Conservation (phyloP, 768 basidiomycete species). For the Lentinus tigrinus region DNA sequence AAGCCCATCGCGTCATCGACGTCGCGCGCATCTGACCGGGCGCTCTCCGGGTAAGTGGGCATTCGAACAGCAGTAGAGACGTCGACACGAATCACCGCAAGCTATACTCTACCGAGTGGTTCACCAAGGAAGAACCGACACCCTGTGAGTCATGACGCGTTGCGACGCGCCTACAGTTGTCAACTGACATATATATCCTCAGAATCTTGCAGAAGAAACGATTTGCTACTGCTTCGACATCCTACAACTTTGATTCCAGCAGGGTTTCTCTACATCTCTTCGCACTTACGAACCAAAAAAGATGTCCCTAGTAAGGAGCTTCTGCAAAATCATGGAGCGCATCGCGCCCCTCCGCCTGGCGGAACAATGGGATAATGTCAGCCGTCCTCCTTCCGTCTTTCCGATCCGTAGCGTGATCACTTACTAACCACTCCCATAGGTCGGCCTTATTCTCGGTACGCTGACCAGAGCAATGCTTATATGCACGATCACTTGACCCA, state of each 20-base stretch:
- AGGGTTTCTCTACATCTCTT: no score
- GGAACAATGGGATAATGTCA: slow-evolving; percentile 93
- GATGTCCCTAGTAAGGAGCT: slow-evolving; percentile 45
- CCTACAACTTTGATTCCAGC: no score
- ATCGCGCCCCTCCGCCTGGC: slow-evolving; percentile 87
- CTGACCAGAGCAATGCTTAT: slow-evolving; percentile 12
- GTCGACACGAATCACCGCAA: no score
- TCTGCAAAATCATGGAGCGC: slow-evolving; percentile 71
- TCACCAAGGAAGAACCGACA: no score
- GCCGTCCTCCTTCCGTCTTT: slow-evolving; percentile 27
- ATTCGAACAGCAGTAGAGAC: no score
- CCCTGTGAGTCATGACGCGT: no score
- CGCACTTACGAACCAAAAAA: background rate
- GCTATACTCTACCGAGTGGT: no score
- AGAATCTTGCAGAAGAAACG: no score
- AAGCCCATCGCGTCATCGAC: slow-evolving; percentile 10
- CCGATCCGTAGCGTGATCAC: slow-evolving; percentile 1
- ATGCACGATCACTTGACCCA: background rate
- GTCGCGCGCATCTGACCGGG: slow-evolving; percentile 8
- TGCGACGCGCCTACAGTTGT: no score
- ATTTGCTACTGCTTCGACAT: no score
- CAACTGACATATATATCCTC: no score
- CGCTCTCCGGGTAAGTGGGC: background rate
- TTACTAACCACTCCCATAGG: slow-evolving; percentile 15
- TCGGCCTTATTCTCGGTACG: slow-evolving; percentile 33